Conservation (phyloP, 352 stramenopile genomes). For the Globisporangium iwayamae region DNA sequence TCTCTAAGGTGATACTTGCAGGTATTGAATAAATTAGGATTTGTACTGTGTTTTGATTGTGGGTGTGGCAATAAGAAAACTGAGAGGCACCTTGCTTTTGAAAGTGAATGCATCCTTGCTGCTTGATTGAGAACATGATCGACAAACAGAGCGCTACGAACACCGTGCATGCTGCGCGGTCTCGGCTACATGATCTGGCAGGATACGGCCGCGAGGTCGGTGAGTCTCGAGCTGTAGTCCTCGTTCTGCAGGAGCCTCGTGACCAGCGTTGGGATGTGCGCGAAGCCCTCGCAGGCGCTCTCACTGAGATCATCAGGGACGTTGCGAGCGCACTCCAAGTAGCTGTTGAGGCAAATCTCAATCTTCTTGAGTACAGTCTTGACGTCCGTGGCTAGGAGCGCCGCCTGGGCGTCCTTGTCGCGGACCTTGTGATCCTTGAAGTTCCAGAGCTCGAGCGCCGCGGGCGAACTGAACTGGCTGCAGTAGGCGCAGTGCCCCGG, state of each 20-base stretch:
- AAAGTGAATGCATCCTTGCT: too few species aligned
- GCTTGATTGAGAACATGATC: too few species aligned
- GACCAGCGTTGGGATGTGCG: slow-evolving; percentile 7
- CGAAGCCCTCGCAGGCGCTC: background rate
- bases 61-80: too few species aligned
- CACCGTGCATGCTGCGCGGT: too few species aligned
- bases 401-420: background rate
- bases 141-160: too few species aligned
- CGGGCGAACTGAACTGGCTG: slow-evolving; percentile 5
- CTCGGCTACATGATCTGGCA: background rate
- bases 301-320: background rate
- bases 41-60: too few species aligned
- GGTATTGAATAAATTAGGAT: too few species aligned
- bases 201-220: background rate
- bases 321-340: slow-evolving; percentile 1
- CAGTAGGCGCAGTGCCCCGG: background rate
- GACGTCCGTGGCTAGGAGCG: background rate
- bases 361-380: background rate
- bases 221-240: background rate
- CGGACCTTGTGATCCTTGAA: background rate
- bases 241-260: slow-evolving; percentile 4
- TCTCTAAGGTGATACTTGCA: too few species aligned
- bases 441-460: slow-evolving; percentile 1
- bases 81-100: too few species aligned
- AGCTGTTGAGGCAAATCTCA: slow-evolving; percentile 4